These are phyloP conservation scores for Fagopyrum esculentum DNA, from an alignment of 148 eudicot species.

Conservation along the genomic window DNA sequence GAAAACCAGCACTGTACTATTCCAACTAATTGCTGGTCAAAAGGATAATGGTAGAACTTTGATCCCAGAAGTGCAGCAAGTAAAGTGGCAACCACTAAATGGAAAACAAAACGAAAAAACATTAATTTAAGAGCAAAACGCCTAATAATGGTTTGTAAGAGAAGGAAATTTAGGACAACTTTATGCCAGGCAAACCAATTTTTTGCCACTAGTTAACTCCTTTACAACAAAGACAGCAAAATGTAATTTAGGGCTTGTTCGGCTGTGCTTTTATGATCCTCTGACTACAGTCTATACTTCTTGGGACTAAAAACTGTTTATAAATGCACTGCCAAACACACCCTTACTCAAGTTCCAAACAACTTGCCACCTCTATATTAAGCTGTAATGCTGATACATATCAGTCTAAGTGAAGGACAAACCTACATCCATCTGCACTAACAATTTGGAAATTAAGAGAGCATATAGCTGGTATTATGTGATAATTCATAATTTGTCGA, in stretches of 20 bases:
- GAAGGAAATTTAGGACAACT: too few relatives aligned
- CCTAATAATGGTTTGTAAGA: too few relatives aligned
- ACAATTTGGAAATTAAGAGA: constrained; percentile 36
- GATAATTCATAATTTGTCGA: neutral
- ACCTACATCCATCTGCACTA: neutral
- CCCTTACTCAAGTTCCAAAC: neutral
- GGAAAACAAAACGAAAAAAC: too few relatives aligned
- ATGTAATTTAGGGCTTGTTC: too few relatives aligned
- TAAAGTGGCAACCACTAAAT: neutral
- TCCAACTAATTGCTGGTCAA: neutral
- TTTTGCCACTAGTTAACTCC: too few relatives aligned
- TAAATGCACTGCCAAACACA: too few relatives aligned
- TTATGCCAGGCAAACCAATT: too few relatives aligned
- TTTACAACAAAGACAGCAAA: too few relatives aligned
- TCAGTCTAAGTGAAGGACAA: neutral
- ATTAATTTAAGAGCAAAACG: too few relatives aligned
- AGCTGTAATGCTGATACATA: neutral
- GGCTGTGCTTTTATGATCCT: too few relatives aligned
- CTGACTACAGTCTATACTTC: neutral
- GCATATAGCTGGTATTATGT: constrained; percentile 12
- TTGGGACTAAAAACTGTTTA: neutral
- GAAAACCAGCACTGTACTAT: too few relatives aligned
- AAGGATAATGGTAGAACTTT: too few relatives aligned
- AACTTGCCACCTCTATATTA: neutral
- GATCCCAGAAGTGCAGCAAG: neutral